Percentiles rank a stretch among this genome's conserved stretches.
These are phyloP conservation scores for Senna tora DNA, from an alignment of 306 rosid genomes.

Conservation along the genomic window DNA sequence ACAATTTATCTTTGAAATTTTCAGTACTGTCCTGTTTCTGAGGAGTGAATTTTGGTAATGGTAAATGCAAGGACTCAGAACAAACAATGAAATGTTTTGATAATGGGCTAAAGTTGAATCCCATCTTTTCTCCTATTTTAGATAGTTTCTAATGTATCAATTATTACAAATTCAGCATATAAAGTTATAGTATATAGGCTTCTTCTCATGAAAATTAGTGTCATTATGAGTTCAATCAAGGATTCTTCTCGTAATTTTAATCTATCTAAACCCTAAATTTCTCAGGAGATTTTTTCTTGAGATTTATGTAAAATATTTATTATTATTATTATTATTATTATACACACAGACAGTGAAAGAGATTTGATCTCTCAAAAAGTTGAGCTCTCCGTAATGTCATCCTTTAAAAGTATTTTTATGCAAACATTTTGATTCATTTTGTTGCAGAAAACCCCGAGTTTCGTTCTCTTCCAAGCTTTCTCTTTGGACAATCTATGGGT, in stretches of 20 bases:
- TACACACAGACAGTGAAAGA: too few relatives aligned
- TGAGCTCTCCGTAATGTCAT: too few relatives aligned
- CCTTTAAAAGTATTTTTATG: too few relatives aligned
- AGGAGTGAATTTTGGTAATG: background rate
- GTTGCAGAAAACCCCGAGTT: slow-evolving; percentile 67
- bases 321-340: too few relatives aligned
- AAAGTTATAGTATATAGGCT: too few relatives aligned
- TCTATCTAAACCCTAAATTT: too few relatives aligned
- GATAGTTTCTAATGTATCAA: background rate
- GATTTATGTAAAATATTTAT: too few relatives aligned
- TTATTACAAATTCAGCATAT: background rate
- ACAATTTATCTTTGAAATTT: background rate
- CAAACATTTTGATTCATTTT: slow-evolving; percentile 15
- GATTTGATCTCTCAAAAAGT: too few relatives aligned
- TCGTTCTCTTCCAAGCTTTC: slow-evolving; percentile 67
- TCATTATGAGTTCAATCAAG: too few relatives aligned
- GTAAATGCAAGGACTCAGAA: background rate
- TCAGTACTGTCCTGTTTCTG: background rate
- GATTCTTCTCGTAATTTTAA: too few relatives aligned
- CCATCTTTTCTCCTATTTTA: background rate
- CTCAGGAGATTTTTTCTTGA: too few relatives aligned
- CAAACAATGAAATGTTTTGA: slow-evolving; percentile 5
- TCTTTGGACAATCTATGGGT: slow-evolving; percentile 90
- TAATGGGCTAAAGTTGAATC: background rate
- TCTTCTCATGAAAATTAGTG: too few relatives aligned